phyloP scores from a whole-genome alignment of 2,329 filamentous ascomycete species.

The Immersiporthe knoxdaviesiana region DNA sequence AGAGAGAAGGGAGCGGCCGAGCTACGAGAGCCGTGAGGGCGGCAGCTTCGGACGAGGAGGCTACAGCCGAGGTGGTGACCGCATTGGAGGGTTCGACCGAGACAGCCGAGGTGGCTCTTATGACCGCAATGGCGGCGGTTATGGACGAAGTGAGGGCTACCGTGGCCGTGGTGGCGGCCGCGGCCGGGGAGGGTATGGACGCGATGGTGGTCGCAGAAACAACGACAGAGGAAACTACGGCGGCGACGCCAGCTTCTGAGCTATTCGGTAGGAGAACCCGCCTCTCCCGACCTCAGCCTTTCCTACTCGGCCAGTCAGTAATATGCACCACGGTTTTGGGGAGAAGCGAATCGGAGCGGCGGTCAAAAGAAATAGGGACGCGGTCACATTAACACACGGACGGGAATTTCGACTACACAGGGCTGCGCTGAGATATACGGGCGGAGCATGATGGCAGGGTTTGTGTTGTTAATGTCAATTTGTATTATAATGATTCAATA shows the following conservation, averaged over 20 bases:
- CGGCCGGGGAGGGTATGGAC: not conserved
- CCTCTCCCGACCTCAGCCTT: not conserved
- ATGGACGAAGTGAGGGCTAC: not conserved
- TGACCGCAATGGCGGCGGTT: conserved; percentile 1
- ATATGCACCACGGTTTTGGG: not conserved
- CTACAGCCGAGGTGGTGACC: not conserved
- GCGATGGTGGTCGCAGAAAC: conserved; percentile 9
- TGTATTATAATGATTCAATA: not conserved
- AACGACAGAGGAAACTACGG: not conserved
- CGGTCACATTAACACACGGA: not conserved
- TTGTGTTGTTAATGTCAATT: not conserved
- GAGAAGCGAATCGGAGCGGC: not conserved
- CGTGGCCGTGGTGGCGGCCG: not conserved
- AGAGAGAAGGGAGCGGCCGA: not conserved
- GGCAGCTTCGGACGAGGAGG: not conserved
- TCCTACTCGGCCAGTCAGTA: not conserved
- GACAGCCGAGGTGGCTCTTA: not conserved
- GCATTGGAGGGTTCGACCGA: not conserved
- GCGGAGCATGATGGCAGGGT: not conserved
- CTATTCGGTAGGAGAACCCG: not conserved
- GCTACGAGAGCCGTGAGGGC: not conserved
- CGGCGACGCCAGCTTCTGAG: not conserved
- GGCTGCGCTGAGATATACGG: not conserved
- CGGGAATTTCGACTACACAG: not conserved
- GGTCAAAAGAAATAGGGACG: not conserved